Base-by-base conservation (phyloP, 225 moss, liverwort and hornwort genomes). In the Bryoerythrophyllum caledonicum region DNA sequence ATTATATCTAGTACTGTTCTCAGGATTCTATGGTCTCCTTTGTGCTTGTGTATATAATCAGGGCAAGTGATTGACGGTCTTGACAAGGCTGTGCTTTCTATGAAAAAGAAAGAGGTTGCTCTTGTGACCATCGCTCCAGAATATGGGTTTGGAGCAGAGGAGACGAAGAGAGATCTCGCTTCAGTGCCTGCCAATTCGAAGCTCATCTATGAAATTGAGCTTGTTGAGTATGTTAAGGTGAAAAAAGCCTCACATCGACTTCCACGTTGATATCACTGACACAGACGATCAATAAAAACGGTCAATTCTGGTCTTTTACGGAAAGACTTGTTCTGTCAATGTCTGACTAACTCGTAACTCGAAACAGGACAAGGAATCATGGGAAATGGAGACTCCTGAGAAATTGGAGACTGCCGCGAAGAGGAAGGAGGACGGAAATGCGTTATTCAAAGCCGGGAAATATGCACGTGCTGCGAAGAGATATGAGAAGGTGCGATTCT, bases 71-170 rank as follows among this genome's bases (percentile, higher is more conserved):
- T 95, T 43, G 68, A 81, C 28, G 97, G 97, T 17, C 82, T 99
- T 34, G 95, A 99, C 72, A 93, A 75, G 71, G 88, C 83, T 38
- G 83, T 99, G 74, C 79, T 81, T 9, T 85, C 91, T 2, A 99
- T 99, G 99, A 99, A 99, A 75, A 93, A 93, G 24, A 90, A 93
- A 8, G 99, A 99, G 30, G 12, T 53, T 30, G 90, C 99, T 14
- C 13, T 86, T 15, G 77, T 95, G 49, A 87, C 86, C 8, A 83
- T 99, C 37, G 73, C 82, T 20, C 82, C 99, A 12, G 89, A 91
- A 13, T 95, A 95, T 75, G 99, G 89, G 24, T 95, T 84, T 71
- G 88, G 91, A 77, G 73, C 65, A 14, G 83, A 67, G 28, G 91
- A 88, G 74, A 77, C 59, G 0, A 80, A 91, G 76, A 85, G 79